These are phyloP conservation scores for Colletotrichum sp. DNA, from an alignment of 2,329 filamentous ascomycete genomes.

Conservation along the genomic window DNA sequence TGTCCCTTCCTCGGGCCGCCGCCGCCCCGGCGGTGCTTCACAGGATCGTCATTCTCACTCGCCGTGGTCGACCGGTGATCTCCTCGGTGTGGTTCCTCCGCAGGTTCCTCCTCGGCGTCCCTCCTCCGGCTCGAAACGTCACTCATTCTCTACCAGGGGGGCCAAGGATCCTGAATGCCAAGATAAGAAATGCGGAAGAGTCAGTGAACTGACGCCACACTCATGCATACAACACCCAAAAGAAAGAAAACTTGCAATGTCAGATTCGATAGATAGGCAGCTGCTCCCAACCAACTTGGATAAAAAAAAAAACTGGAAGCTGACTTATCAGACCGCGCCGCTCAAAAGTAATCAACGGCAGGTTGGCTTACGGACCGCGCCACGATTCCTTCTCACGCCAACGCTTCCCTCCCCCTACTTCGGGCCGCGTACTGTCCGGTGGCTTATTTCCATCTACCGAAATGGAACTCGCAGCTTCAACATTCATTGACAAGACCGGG, in stretches of 20 bases:
- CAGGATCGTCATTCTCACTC: neutral
- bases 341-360: neutral
- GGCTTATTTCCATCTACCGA: neutral
- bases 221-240: neutral
- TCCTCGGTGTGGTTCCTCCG: neutral
- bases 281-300: neutral
- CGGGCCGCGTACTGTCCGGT: neutral
- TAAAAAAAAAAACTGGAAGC: neutral
- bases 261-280: neutral
- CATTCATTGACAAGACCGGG: neutral
- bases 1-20: slow-evolving; percentile 38
- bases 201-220: neutral
- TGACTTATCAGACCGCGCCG: neutral
- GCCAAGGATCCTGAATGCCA: neutral
- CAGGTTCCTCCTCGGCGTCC: neutral
- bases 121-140: neutral
- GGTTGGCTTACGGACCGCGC: neutral
- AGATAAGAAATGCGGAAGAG: neutral
- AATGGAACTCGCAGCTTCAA: neutral
- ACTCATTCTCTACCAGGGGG: neutral
- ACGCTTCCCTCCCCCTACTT: neutral
- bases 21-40: neutral
- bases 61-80: neutral
- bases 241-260: neutral
- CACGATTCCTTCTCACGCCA: neutral